These are phyloP conservation scores for Thelonectria discophora DNA, from an alignment of 2,329 filamentous ascomycete genomes.

Conservation along the genomic window DNA sequence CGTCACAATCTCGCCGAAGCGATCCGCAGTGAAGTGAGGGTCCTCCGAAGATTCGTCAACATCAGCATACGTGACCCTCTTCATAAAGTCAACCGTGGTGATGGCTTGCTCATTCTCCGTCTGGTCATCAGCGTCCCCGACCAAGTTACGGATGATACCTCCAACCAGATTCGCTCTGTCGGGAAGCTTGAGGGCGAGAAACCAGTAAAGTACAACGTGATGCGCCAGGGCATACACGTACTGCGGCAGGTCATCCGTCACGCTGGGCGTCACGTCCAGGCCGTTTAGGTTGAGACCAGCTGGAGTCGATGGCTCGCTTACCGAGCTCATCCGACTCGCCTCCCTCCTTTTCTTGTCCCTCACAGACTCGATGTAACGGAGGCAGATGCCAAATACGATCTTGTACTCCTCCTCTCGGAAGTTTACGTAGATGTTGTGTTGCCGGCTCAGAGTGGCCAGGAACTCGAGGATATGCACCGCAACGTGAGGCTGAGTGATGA, in stretches of 20 bases:
- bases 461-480: constrained; percentile 97
- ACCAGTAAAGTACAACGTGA: constrained; percentile 97
- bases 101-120: constrained; percentile 90
- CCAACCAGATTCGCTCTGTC: constrained; percentile 85
- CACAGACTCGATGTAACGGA: constrained; percentile 90
- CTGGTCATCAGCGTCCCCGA: constrained; percentile 79
- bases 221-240: constrained; percentile 95
- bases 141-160: constrained; percentile 90
- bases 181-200: constrained; percentile 84
- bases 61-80: constrained; percentile 85
- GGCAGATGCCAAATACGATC: constrained; percentile 93
- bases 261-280: constrained; percentile 39
- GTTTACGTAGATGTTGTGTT: constrained; percentile 86
- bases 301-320: constrained; percentile 53
- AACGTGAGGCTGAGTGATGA: constrained; percentile 91
- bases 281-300: constrained; percentile 29
- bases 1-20: constrained; percentile 72
- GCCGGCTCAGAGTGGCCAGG: constrained; percentile 84
- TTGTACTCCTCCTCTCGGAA: constrained; percentile 92
- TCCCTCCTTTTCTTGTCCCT: constrained; percentile 71
- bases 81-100: constrained; percentile 95
- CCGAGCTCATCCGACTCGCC: constrained; percentile 55
- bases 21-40: constrained; percentile 69
- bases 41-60: constrained; percentile 78
- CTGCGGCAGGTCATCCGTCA: constrained; percentile 80